Evolutionary conservation across 2,329 filamentous ascomycete genomes (phyloP), one percentile per base, ranked within the genome.

Genomic region (Aureobasidium sp.): DNA sequence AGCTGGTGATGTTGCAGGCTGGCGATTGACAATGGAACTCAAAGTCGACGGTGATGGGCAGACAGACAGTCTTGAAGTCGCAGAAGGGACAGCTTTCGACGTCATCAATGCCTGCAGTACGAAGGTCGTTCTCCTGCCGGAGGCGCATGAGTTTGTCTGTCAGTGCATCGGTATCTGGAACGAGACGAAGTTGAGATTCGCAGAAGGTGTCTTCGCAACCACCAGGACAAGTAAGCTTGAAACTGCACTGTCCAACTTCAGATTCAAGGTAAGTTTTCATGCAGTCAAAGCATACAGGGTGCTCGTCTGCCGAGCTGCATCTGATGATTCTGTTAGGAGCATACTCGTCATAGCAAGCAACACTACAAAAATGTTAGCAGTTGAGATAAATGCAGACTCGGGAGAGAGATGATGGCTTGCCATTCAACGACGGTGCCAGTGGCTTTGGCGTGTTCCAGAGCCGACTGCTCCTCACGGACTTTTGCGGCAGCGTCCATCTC

Each of bases 31-130:
- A 96, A 3, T 79, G 78, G 66, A 96, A 95, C 69, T 92, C 88
- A 64, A 81, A 85, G 71, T 93, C 82, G 20, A 83, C 75, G 20
- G 88, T 84, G 1, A 88, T 75, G 0, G 88, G 83, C 0, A 84
- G 84, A 66, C 85, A 89, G 63, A 91, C 87, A 37, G 86, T 88
- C 46, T 89, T 90, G 76, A 84, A 95, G 26, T 89, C 85, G 72
- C 91, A 96, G 70, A 91, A 94, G 0, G 90, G 90, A 67, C 91
- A 96, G 36, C 82, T 84, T 36, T 83, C 88, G 1, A 96, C 81
- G 64, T 87, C 84, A 44, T 91, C 85, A 39, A 95, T 81, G 0
- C 81, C 84, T 0, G 90, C 89, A 64, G 84, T 78, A n/a, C 84
- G 82, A 42, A 96, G 78, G 27, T 84, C 82, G 20, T 86, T 81